These are phyloP conservation scores for Aspergillus terreus DNA, from an alignment of 2,329 filamentous ascomycete species.

Conservation along the genomic window DNA sequence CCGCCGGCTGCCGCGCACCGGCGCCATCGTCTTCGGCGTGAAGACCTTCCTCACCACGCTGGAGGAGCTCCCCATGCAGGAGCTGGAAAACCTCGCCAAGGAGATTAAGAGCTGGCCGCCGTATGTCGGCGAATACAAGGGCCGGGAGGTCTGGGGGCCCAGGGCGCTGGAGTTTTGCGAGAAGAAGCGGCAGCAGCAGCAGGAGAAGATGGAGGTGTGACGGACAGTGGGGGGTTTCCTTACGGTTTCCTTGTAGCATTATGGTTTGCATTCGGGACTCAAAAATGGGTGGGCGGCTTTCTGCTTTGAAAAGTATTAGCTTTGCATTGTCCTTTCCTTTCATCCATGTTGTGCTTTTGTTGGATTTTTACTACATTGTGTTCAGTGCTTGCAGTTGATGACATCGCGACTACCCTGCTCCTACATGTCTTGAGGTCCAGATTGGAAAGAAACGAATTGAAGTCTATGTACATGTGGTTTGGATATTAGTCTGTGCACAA, in stretches of 20 bases:
- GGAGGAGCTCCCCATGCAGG: constrained; percentile 38
- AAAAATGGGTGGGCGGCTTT: constrained; percentile 23
- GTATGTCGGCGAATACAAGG: constrained; percentile 44
- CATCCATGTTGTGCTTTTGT: too few species aligned
- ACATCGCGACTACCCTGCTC: background rate
- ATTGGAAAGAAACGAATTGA: background rate
- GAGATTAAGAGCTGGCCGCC: constrained; percentile 46
- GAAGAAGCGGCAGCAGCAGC: constrained; percentile 14
- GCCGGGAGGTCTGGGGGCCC: constrained; percentile 41
- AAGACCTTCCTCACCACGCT: constrained; percentile 45
- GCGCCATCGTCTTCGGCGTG: constrained; percentile 49
- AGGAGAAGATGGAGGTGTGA: constrained; percentile 16
- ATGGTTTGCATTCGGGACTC: constrained; percentile 14
- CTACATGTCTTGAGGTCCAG: background rate
- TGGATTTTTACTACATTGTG: too few species aligned
- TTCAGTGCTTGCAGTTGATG: background rate
- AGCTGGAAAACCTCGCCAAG: constrained; percentile 40
- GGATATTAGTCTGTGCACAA: background rate
- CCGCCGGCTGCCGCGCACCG: constrained; percentile 40
- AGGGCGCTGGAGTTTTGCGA: constrained; percentile 37
- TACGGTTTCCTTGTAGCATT: constrained; percentile 13
- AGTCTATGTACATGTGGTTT: background rate
- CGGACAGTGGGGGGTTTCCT: constrained; percentile 2
- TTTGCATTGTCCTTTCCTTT: constrained; percentile 5
- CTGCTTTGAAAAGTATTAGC: constrained; percentile 15